Base-by-base conservation (phyloP, 768 basidiomycete species). In the Russula griseocarnosa region DNA sequence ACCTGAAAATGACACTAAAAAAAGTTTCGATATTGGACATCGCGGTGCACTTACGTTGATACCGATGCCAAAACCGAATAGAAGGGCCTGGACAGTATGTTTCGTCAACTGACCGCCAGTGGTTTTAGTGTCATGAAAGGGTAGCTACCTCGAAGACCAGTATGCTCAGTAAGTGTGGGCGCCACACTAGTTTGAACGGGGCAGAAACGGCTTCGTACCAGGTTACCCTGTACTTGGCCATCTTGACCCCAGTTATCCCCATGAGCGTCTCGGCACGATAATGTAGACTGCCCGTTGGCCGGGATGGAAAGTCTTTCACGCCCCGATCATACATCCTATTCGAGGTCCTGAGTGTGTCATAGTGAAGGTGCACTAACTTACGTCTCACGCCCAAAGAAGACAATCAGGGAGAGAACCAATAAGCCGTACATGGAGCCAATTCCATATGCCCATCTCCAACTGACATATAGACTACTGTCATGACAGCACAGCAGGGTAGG, bases 371-470 rank as follows among this genome's bases (percentile, higher is more conserved):
- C 36, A 22, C 3, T 28, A 26, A 70, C 81, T 56, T 70, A 86
- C 86, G 86, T 88, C 73, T 90, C 87, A 64, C 86, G 82, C 74
- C 80, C 78, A 67, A 87, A 83, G 61, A 88, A 76, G 2, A 76
- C 73, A 55, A 88, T 86, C 22, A 87, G 69, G 10, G 80, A 52
- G 8, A 87, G 77, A 6, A 88, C 84, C 20, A 85, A 65, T 2
- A 76, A 74, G 5, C 77, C 76, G 69, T 87, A 88, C 22, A 87
- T 80, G 34, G 79, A 82, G 0, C 83, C 87, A 40, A 85, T 83
- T 18, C 84, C 86, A 63, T 88, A 88, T 22, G 85, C 78, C 86
- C 86, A 87, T 51, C 85, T 73, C 83, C 83, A 87, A 56, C 77
- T 80, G 52, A 46, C 10, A 38, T n/a, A 13, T 34, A 11, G 1